Conservation (phyloP, 495 filamentous ascomycete species). For the Lasiosphaeriaceae sp. region DNA sequence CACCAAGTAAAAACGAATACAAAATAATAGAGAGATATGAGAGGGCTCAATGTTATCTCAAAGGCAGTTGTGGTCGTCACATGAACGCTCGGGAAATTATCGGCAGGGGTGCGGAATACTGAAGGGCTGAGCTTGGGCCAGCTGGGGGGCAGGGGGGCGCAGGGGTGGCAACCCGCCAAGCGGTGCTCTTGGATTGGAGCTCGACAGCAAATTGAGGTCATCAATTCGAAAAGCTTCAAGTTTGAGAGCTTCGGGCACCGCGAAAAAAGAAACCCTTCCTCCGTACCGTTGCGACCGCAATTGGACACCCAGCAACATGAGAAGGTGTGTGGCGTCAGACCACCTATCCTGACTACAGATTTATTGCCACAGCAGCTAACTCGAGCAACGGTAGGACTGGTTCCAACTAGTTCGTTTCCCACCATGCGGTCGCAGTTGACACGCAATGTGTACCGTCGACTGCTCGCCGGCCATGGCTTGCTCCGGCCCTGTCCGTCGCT, state of each 20-base stretch:
- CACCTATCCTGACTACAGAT: not conserved
- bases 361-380: not conserved
- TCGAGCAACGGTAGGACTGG: conserved; percentile 10
- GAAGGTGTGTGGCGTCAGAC: conserved; percentile 10
- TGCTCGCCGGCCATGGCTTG: conserved; percentile 60
- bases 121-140: not conserved
- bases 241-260: not conserved
- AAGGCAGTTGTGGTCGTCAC: no score
- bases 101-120: no score
- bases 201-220: conserved; percentile 26
- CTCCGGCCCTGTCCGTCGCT: conserved; percentile 33
- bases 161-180: not conserved
- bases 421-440: conserved; percentile 82
- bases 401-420: conserved; percentile 25
- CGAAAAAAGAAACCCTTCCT: not conserved
- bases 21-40: no score
- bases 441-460: conserved; percentile 64
- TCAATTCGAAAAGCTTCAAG: conserved; percentile 9
- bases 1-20: no score
- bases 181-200: not conserved
- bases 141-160: not conserved
- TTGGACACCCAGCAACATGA: conserved; percentile 22
- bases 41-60: no score
- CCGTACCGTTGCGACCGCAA: conserved; percentile 14
- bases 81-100: no score